Evolutionary conservation across 257 asterid species (phyloP).

Genomic region (Solanum chmielewskii): DNA sequence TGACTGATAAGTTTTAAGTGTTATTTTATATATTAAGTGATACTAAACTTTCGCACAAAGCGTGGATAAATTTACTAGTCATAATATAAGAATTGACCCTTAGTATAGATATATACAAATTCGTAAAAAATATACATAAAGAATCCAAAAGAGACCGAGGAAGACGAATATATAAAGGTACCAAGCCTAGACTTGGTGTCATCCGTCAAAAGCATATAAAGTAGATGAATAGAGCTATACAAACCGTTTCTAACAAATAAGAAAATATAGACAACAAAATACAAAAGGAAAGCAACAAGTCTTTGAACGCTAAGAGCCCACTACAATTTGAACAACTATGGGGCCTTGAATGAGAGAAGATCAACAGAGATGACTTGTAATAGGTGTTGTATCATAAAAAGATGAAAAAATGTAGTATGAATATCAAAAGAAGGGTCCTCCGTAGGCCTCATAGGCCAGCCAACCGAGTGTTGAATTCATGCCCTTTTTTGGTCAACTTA

Average conservation of each 20-base stretch:
- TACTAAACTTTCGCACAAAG: too few species aligned
- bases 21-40: too few species aligned
- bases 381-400: neutral
- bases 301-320: too few species aligned
- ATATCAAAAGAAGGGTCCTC: neutral
- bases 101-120: neutral
- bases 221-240: neutral
- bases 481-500: too few species aligned
- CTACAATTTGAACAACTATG: too few species aligned
- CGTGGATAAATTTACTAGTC: too few species aligned
- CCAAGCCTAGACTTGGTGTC: neutral
- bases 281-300: neutral
- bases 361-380: neutral
- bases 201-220: neutral
- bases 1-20: too few species aligned
- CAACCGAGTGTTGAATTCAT: too few species aligned
- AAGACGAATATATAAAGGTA: neutral
- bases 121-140: neutral
- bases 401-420: neutral
- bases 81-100: neutral
- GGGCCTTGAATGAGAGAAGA: too few species aligned
- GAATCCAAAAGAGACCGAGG: neutral
- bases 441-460: neutral
- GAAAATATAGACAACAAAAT: too few species aligned
- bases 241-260: neutral